These are phyloP conservation scores for Boletus albobrunnescens DNA, from an alignment of 1,284 basidiomycete species.

Conservation along the genomic window DNA sequence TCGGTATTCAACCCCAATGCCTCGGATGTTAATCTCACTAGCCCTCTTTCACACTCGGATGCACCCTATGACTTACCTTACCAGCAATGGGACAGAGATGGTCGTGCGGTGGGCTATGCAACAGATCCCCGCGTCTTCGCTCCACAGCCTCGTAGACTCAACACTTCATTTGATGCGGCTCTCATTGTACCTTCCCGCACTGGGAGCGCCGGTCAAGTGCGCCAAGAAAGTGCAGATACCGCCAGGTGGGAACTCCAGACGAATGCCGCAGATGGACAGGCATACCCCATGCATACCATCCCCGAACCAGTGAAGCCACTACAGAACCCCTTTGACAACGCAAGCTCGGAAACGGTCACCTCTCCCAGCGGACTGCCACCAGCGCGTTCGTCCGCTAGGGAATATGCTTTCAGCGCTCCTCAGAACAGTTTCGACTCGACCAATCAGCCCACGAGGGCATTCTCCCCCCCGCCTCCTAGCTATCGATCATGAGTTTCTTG, in stretches of 20 bases:
- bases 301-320: conserved; percentile 17
- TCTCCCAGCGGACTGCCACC: conserved; percentile 15
- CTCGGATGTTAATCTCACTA: conserved; percentile 43
- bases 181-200: conserved; percentile 13
- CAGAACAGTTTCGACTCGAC: conserved; percentile 22
- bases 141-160: conserved; percentile 38
- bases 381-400: conserved; percentile 7
- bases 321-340: conserved; percentile 23
- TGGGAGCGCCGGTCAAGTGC: conserved; percentile 11
- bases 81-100: conserved; percentile 38
- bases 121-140: conserved; percentile 34
- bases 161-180: conserved; percentile 9
- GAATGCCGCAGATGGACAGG: conserved; percentile 25
- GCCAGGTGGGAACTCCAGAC: conserved; percentile 28
- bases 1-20: conserved; percentile 35
- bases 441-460: neutral
- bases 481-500: conserved; percentile 13
- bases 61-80: conserved; percentile 27
- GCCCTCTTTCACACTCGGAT: conserved; percentile 21
- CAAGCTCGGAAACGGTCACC: conserved; percentile 17
- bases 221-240: conserved; percentile 29
- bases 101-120: conserved; percentile 36
- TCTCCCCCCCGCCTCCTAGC: conserved; percentile 25
- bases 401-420: conserved; percentile 25
- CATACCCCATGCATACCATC: conserved; percentile 24